Evolutionary conservation across 257 asterid species (phyloP).

Genomic region (Solanum chmielewskii): DNA sequence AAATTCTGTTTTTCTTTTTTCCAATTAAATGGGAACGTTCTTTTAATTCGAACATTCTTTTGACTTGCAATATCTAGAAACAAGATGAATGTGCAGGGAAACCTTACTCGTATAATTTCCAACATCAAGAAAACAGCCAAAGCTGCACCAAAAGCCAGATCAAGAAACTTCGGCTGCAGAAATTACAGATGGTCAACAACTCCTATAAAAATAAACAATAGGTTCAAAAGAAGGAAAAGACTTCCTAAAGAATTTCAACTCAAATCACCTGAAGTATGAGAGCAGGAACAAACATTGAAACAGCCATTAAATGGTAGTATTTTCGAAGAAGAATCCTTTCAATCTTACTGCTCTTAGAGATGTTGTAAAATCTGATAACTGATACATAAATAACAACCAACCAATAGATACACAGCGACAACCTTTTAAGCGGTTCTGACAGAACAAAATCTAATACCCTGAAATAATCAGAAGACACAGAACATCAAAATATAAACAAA

Average conservation of each 20-base stretch:
- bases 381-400: constrained; percentile 55
- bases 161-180: constrained; percentile 42
- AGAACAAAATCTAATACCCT: constrained; percentile 75
- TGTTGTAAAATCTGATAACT: constrained; percentile 59
- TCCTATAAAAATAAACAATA: neutral
- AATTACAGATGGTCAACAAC: neutral
- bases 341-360: constrained; percentile 69
- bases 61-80: neutral
- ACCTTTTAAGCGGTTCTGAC: constrained; percentile 72
- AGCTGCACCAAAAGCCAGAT: constrained; percentile 92
- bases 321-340: constrained; percentile 96
- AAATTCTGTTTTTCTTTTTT: neutral
- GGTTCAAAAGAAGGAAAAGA: neutral
- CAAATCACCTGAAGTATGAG: constrained; percentile 34
- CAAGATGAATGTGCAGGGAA: neutral
- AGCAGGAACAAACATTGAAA: constrained; percentile 40
- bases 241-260: neutral
- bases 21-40: neutral
- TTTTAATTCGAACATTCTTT: neutral
- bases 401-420: constrained; percentile 74
- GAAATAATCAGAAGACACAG: constrained; percentile 9
- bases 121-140: constrained; percentile 74
- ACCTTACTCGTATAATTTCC: constrained; percentile 87
- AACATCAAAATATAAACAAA: neutral
- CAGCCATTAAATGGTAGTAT: constrained; percentile 94